Conservation (phyloP, 441 rosid species). For the Adansonia grandidieri region DNA sequence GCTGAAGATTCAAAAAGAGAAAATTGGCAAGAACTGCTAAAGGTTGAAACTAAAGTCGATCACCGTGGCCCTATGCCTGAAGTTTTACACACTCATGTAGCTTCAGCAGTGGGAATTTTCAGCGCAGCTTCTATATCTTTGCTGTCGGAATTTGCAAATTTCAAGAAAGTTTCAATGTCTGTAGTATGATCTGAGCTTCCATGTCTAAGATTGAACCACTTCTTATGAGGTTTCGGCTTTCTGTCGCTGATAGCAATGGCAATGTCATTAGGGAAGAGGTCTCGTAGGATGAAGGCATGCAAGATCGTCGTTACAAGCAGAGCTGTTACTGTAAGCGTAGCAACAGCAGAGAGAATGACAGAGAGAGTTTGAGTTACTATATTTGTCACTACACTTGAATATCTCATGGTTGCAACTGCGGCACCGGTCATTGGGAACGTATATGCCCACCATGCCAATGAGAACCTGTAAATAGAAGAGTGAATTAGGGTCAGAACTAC, state of each 20-base stretch:
- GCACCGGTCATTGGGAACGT: slow-evolving; percentile 93
- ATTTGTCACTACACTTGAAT: slow-evolving; percentile 60
- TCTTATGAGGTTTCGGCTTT: slow-evolving; percentile 52
- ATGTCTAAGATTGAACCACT: slow-evolving; percentile 53
- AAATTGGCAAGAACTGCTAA: slow-evolving; percentile 13
- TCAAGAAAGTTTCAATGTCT: slow-evolving; percentile 55
- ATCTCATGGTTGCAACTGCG: slow-evolving; percentile 72
- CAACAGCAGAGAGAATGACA: slow-evolving; percentile 43
- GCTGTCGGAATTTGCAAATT: slow-evolving; percentile 37
- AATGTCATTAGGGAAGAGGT: slow-evolving; percentile 90
- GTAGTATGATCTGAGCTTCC: slow-evolving; percentile 43
- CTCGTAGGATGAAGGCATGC: slow-evolving; percentile 66
- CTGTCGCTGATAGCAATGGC: slow-evolving; percentile 79
- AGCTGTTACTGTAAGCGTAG: slow-evolving; percentile 61
- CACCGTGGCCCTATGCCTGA: neutral
- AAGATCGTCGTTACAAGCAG: slow-evolving; percentile 59
- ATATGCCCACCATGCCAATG: slow-evolving; percentile 96
- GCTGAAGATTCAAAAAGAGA: slow-evolving; percentile 25
- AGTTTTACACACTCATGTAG: neutral
- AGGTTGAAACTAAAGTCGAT: neutral
- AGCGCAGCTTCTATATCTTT: slow-evolving; percentile 52
- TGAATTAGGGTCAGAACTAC: neutral
- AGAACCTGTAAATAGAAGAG: slow-evolving; percentile 53
- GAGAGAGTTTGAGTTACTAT: slow-evolving; percentile 54
- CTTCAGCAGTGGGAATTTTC: slow-evolving; percentile 16